These are phyloP conservation scores for Kodamaea jinghongensis DNA, from an alignment of 805 yeast genomes.

Conservation along the genomic window DNA sequence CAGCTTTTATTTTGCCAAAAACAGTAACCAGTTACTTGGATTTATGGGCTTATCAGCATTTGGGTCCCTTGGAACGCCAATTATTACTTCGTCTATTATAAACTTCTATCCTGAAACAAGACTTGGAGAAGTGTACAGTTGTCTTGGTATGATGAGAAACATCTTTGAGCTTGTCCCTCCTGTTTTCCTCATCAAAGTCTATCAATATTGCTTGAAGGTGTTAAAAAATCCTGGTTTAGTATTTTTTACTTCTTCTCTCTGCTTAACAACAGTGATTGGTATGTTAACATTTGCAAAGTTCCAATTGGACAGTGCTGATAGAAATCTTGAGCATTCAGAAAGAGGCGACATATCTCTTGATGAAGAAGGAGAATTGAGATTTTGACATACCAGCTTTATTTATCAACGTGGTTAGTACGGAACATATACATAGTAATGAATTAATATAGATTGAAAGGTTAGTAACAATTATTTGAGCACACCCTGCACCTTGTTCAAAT, in stretches of 20 bases:
- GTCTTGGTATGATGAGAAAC: constrained; percentile 57
- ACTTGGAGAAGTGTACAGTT: constrained; percentile 76
- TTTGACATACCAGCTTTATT: too few relatives aligned
- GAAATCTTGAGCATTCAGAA: constrained; percentile 30
- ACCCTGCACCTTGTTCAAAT: too few relatives aligned
- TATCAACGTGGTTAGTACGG: too few relatives aligned
- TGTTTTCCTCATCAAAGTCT: constrained; percentile 44
- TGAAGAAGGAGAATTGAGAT: too few relatives aligned
- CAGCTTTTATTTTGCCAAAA: constrained; percentile 29
- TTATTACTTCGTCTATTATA: constrained; percentile 55
- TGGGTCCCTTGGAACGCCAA: constrained; percentile 54
- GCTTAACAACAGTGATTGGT: too few relatives aligned
- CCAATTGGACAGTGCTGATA: too few relatives aligned
- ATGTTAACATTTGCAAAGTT: too few relatives aligned
- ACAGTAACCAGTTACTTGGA: constrained; percentile 26
- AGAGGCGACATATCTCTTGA: too few relatives aligned
- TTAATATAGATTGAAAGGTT: too few relatives aligned
- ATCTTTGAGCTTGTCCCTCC: constrained; percentile 49
- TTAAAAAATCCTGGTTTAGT: constrained; percentile 30
- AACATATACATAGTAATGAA: too few relatives aligned
- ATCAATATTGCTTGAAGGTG: constrained; percentile 30
- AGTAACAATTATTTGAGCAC: too few relatives aligned
- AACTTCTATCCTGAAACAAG: constrained; percentile 59
- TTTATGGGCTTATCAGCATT: constrained; percentile 41
- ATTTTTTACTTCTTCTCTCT: constrained; percentile 14